A percentile compares a stretch with the other conserved stretches of the same genome.
These are phyloP conservation scores for Puccinia novopanici DNA, from an alignment of 1,284 basidiomycete species.

Conservation along the genomic window DNA sequence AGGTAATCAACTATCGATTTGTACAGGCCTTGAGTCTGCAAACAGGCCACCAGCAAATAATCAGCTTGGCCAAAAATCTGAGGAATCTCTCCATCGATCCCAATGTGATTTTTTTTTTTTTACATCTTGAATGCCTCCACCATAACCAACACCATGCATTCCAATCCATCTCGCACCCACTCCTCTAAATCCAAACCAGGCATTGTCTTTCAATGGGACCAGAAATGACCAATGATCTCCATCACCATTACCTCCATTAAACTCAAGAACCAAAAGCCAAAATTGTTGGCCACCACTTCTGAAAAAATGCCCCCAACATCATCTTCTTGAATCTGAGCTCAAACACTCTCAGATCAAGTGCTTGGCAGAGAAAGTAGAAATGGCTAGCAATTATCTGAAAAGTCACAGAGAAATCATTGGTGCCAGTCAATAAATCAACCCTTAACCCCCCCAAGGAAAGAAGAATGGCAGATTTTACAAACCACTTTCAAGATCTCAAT, in stretches of 20 bases:
- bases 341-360: slow-evolving; percentile 44
- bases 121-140: too few species aligned
- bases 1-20: too few species aligned
- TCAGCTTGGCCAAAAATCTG: not conserved
- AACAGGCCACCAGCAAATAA: not conserved
- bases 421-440: too few species aligned
- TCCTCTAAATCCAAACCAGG: slow-evolving; percentile 30
- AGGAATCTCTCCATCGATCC: slow-evolving; percentile 6
- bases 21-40: not conserved
- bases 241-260: not conserved
- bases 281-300: not conserved
- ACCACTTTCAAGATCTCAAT: too few species aligned
- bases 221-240: not conserved
- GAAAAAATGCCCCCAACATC: not conserved
- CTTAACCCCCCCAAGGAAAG: too few species aligned
- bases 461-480: too few species aligned
- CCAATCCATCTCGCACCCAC: not conserved
- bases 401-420: too few species aligned
- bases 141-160: not conserved
- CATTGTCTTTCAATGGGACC: not conserved
- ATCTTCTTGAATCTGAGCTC: not conserved
- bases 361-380: slow-evolving; percentile 46
- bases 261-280: not conserved
- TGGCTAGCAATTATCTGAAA: slow-evolving; percentile 61
- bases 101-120: not conserved